phyloP scores from a whole-genome alignment of 257 asterid genomes.

The Solanum bulbocastanum region DNA sequence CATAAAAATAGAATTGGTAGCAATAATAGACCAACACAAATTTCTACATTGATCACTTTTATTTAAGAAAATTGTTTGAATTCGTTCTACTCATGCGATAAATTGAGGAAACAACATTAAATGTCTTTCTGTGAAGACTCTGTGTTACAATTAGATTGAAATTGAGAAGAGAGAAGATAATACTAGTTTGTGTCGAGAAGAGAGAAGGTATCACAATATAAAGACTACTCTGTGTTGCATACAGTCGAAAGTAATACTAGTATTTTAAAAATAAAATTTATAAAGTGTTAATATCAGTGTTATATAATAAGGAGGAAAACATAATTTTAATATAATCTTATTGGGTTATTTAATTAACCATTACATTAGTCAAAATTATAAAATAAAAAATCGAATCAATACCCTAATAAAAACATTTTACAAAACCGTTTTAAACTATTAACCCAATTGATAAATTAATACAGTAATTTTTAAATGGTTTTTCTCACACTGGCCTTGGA shows the following conservation, averaged over 20 bases:
- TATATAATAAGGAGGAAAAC: neutral
- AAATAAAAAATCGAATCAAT: neutral
- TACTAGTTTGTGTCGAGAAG: neutral
- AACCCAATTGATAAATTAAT: neutral
- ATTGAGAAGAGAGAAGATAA: neutral
- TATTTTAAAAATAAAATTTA: too few species aligned
- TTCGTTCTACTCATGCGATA: neutral
- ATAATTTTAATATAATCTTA: neutral
- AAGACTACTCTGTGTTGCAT: neutral
- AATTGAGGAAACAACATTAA: neutral
- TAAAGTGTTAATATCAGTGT: neutral
- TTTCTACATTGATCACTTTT: neutral
- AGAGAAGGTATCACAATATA: neutral
- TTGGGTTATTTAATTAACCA: neutral
- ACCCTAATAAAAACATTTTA: neutral
- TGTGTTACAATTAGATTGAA: neutral
- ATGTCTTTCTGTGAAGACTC: accelerated
- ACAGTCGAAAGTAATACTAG: neutral
- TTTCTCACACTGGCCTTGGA: neutral
- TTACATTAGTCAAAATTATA: neutral
- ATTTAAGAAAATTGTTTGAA: neutral
- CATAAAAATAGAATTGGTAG: neutral
- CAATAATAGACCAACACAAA: neutral
- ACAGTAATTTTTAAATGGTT: neutral
- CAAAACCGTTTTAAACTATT: too few species aligned